Evolutionary conservation across 2,329 filamentous ascomycete species (phyloP), one percentile per base, ranked within the genome.

Genomic region (Bipolaris gigantea): DNA sequence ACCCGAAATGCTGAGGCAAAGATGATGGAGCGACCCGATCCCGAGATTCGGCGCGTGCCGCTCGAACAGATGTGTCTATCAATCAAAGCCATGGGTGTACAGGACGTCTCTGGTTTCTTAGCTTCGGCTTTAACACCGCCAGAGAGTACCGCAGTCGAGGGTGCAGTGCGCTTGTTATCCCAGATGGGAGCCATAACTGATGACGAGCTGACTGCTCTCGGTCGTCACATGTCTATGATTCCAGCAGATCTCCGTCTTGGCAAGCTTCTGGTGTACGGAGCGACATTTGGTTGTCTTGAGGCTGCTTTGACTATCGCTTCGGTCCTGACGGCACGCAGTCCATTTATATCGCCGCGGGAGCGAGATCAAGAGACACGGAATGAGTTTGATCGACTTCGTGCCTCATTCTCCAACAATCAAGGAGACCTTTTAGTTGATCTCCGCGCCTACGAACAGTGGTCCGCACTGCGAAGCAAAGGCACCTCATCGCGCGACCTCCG

Each of bases 211-310:
- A 97, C 94, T 0, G 92, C 92, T 3, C 85, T 99, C 42, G 94
- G 94, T 35, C 87, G 89, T 48, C 94, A 97, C 76, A 81, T 99
- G n/a, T 89, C 92, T 16, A 90, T 95, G 85, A 92, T 99, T 46
- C 94, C 94, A 1, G 90, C 93, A 0, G 94, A 99, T 69, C 81
- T 99, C 43, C 86, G 93, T 25, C 95, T 92, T 72, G 91, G 90
- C 41, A 99, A 99, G 75, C 82, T 99, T 32, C 91, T 99, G 82
- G 90, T 99, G 3, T 96, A 95, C 69, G 94, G 94, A 5, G 89
- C 91, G 15, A 92, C 95, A 53, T 97, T 99, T 68, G 90, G 90
- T 32, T 97, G 93, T 68, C 82, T 97, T 6, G 91, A 96, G 66
- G 86, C 93, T 48, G 92, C 89, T 62, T 82, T 97, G 50, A 92